Evolutionary conservation across 2,329 filamentous ascomycete genomes (phyloP).

Genomic region (Neofusicoccum kwambonambiense): DNA sequence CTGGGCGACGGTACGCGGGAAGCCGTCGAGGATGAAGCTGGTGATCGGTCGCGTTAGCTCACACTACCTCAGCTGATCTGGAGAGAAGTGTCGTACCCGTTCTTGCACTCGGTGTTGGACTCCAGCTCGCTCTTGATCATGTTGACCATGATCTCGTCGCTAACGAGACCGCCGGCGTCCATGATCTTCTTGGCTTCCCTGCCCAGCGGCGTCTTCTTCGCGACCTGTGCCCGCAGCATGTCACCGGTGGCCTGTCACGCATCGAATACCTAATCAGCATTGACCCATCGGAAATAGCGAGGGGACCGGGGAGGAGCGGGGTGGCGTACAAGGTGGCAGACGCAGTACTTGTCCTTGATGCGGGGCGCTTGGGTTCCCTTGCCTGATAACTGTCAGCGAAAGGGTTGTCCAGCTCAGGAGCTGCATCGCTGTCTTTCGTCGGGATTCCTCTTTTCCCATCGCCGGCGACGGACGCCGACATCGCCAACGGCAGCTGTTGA

Average conservation of each 20-base stretch:
- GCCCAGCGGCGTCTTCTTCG: constrained; percentile 92
- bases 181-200: constrained; percentile 99
- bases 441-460: background rate
- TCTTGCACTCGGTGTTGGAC: constrained; percentile 91
- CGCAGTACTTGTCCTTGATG: constrained; percentile 97
- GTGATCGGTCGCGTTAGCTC: constrained; percentile 12
- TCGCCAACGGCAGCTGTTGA: constrained; percentile 3
- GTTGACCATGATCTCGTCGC: constrained; percentile 98
- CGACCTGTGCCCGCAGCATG: constrained; percentile 97
- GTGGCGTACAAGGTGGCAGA: constrained; percentile 84
- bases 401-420: constrained; percentile 13
- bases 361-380: constrained; percentile 98
- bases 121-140: constrained; percentile 99
- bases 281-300: background rate
- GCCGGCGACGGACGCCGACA: background rate
- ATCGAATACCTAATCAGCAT: constrained; percentile 19
- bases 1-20: constrained; percentile 94
- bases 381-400: constrained; percentile 56
- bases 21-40: constrained; percentile 98
- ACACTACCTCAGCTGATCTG: no score
- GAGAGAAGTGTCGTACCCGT: constrained; percentile 66
- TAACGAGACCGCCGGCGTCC: constrained; percentile 96
- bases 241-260: constrained; percentile 82
- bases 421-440: background rate
- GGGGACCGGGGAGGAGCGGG: constrained; percentile 15